Conservation (phyloP, 768 basidiomycete species). For the Hygrocybe coccinea region DNA sequence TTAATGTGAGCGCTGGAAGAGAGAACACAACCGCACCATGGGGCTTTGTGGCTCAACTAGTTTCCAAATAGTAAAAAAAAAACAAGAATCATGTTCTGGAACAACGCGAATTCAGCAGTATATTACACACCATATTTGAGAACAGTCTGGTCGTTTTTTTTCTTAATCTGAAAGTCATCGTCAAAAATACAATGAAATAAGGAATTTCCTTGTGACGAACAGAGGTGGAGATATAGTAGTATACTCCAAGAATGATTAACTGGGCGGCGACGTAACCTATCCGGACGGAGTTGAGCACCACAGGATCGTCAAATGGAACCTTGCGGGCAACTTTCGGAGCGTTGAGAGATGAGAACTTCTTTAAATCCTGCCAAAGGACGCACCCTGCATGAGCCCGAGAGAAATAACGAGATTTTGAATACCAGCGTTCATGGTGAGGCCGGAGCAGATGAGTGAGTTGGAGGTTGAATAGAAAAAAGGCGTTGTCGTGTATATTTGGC, state of each 20-base stretch:
- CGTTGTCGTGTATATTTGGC: too few species aligned
- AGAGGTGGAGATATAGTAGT: constrained; percentile 74
- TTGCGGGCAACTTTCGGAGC: constrained; percentile 70
- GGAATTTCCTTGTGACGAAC: constrained; percentile 38
- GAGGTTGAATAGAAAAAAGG: too few species aligned
- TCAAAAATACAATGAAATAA: neutral
- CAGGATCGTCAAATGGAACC: constrained; percentile 86
- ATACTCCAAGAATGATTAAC: constrained; percentile 61
- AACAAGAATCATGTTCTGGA: constrained; percentile 7
- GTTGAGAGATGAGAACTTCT: constrained; percentile 2
- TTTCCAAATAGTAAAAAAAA: neutral
- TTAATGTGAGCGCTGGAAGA: neutral
- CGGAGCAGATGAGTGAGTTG: too few species aligned
- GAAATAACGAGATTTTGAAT: constrained; percentile 83
- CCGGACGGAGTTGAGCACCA: constrained; percentile 76
- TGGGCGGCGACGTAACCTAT: constrained; percentile 78
- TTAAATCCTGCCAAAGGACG: constrained; percentile 10
- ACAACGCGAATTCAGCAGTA: neutral
- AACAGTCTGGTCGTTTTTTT: constrained; percentile 93
- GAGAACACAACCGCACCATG: constrained; percentile 48
- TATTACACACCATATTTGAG: constrained; percentile 76
- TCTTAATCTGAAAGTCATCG: constrained; percentile 60
- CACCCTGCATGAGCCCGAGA: constrained; percentile 89
- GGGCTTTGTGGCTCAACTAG: constrained; percentile 71
- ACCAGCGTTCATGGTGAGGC: constrained; percentile 60